Base-by-base conservation (phyloP, 352 stramenopile species). In the Pythium chondricola region DNA sequence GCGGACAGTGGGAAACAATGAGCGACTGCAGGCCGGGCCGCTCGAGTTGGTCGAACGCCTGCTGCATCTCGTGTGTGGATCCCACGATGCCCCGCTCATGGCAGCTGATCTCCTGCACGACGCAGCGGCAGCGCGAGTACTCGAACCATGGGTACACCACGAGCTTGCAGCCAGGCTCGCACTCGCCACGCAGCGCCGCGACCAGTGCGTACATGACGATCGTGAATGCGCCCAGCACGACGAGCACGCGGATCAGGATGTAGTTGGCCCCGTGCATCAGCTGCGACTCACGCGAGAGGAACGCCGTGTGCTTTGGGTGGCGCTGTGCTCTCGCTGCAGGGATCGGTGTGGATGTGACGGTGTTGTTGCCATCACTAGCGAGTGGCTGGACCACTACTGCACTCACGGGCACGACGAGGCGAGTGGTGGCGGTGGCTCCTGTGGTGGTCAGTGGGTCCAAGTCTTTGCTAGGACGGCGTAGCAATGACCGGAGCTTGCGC, bases 51-150 rank as follows among this genome's bases (percentile, higher is more conserved):
- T 20, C 7, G 2, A 65, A 45, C 9, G 29, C 30, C 2, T 9
- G 6, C 2, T 35, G 35, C 20, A 65, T 37, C 30, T 56, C 22
- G 8, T 22, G 18, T 2, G 13, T 17, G 6, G 10, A 21, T 3
- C 56, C 56, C 3, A 18, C 20, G 43, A 64, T 64, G 8, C 39
- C 17, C 5, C 52, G 31, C 1, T n/a, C 26, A 30, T 49, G 30
- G 49, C 56, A 64, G 39, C 48, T 54, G 48, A 64, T 51, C 18
- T 50, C 36, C 13, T 60, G 44, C 16, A 45, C 44, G 6, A 43
- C 39, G 22, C 56, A 64, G 4, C 33, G 24, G 18, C 50, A 59
- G 17, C 21, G 11, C 16, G 32, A 20, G 16, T 32, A 58, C 9
- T 32, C 37, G 14, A 65, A 50, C 56, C 56, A 65, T 18, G 57